phyloP scores from a whole-genome alignment of 1,284 basidiomycete species.

The Phylloboletellus chloephorus region DNA sequence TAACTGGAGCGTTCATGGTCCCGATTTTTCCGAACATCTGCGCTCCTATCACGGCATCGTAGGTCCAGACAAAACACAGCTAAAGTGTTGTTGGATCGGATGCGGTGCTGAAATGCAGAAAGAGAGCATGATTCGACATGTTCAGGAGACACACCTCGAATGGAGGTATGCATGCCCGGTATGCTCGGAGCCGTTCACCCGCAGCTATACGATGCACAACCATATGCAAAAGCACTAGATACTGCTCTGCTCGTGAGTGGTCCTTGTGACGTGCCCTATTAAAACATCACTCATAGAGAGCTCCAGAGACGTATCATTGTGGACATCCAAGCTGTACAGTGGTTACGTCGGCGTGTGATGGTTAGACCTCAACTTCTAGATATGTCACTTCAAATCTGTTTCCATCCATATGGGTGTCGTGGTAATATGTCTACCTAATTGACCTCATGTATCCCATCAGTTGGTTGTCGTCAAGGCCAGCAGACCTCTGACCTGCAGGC shows the following conservation, averaged over 20 bases:
- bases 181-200: slow-evolving; percentile 26
- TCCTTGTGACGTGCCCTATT: neutral
- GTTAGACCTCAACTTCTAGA: neutral
- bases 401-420: neutral
- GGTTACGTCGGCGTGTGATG: neutral
- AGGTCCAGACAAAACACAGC: slow-evolving; percentile 12
- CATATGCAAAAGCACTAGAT: slow-evolving; percentile 16
- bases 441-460: slow-evolving; percentile 14
- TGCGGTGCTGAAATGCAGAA: slow-evolving; percentile 23
- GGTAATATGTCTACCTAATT: slow-evolving; percentile 5
- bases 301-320: slow-evolving; percentile 1
- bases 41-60: slow-evolving; percentile 19
- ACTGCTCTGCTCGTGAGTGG: slow-evolving; percentile 10
- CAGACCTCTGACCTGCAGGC: too few species aligned
- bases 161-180: slow-evolving; percentile 14
- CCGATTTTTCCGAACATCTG: slow-evolving; percentile 24
- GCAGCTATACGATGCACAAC: slow-evolving; percentile 20
- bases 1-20: neutral
- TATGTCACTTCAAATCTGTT: slow-evolving; percentile 7
- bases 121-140: slow-evolving; percentile 28
- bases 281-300: slow-evolving; percentile 3
- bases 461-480: slow-evolving; percentile 1
- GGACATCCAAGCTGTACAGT: slow-evolving; percentile 3
- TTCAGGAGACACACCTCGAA: slow-evolving; percentile 28
- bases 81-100: slow-evolving; percentile 18